Evolutionary conservation across 2,329 filamentous ascomycete species (phyloP), one percentile per base, ranked within the genome.

Genomic region (Pseudogymnoascus sp.): DNA sequence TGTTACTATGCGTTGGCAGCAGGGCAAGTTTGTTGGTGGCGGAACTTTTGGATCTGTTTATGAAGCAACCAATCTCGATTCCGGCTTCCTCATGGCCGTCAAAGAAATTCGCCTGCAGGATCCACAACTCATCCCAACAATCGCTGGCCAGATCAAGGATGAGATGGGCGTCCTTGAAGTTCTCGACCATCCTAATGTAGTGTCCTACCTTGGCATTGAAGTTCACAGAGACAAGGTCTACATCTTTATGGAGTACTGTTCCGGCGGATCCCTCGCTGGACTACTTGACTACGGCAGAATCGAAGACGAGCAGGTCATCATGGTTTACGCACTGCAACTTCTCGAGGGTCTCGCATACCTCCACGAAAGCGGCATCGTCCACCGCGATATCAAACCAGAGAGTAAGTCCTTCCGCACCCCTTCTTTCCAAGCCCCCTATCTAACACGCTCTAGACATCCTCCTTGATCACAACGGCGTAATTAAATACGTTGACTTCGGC

Each of bases 221-320:
- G 94, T 97, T 2, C 94, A 99, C 75, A 85, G 94, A 65, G 94
- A 99, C 79, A 94, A 96, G 71, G 94, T 99, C n/a, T 99, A 97
- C 75, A 97, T 99, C 67, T 99, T 99, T 73, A 99, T 99, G 94
- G 94, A 99, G 74, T 97, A 96, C 75, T 99, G 94, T 74, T 95
- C 91, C 4, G 93, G 94, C 59, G 94, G 94, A 18, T 97, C 93
- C 14, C 80, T 99, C 57, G 92, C 94, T 41, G 89, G 84, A 58
- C 78, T 99, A 59, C 79, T 99, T 41, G 94, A 99, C 73, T 93
- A 99, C 70, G 94, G 94, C 11, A 89, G 94, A 39, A 97, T 99
- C 65, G 94, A 97, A 76, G 95, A 97, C 71, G 94, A 99, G 73
- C 94, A 92, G 61, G 92, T 97, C 64, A 93, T 96, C 64, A 95